Evolutionary conservation across 345 rosid species (phyloP), one percentile per base, ranked within the genome.

Genomic region (Cardamine resedifolia): DNA sequence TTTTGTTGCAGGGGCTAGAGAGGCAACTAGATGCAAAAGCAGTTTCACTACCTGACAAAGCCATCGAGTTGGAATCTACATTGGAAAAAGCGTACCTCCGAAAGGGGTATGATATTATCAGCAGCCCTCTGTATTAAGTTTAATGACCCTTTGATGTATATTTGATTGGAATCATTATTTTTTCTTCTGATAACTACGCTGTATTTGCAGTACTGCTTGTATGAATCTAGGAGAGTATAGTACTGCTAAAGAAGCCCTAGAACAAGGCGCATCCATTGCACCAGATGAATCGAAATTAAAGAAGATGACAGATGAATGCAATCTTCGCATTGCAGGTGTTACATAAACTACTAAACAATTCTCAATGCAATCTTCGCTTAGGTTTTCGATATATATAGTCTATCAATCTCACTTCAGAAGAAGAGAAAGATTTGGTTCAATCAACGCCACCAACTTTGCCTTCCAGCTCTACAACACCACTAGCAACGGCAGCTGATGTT

Each of bases 11-110:
- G 99, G 99, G 91, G 80, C 77, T 81, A 66, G 94, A 89, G 75
- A 87, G 98, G 65, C 89, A 81, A 47, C 80, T 91, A 83, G 88
- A 83, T 3, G 88, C 86, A 30, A 95, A 95, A 83, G 96, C 88
- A 83, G 96, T 94, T 58, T 90, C 99, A 55, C 83, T 95, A 77
- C 96, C 98, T 58, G 24, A 78, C 73, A 81, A 77, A 73, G 94
- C 96, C 21, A 86, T 90, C 45, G 81, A 75, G 79, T 78, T 90
- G 85, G 85, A 86, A 48, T 84, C 86, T 38, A 75, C 80, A 0
- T 50, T 79, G 85, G 80, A 81, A 3, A n/a, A n/a, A n/a, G n/a
- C n/a, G n/a, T n/a, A n/a, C n/a, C n/a, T n/a, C n/a, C n/a, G n/a
- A n/a, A 90, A 90, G 66, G 96, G 96, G 96, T 88, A 57, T 58